Evolutionary conservation across 176 grass and related monocot species (phyloP), one percentile per base, ranked within the genome.

Genomic region (Juncus effusus): DNA sequence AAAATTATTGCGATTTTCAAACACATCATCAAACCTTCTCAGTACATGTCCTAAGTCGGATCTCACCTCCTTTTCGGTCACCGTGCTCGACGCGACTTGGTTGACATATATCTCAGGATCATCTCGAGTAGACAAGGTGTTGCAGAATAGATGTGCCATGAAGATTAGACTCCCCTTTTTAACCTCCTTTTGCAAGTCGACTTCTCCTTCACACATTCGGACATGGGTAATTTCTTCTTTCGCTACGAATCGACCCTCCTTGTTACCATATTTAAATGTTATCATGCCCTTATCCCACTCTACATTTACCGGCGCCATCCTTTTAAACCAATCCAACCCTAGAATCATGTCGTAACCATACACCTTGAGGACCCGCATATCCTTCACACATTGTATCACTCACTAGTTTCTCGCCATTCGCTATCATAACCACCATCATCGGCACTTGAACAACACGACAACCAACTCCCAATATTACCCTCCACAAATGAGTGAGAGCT

Each of bases 311-410:
- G 19, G 36, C 8, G 13, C 16, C 61, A 64, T 38, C n/a, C 36
- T 64, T 4, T 16, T 12, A 35, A 64, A 42, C 61, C 61, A 64
- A 38, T 64, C 61, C 9, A 64, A 4, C 10, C 61, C 61, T 6
- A 64, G 16, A 28, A 64, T 12, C 38, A 64, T 35, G 36, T 64
- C 61, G 36, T 12, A 40, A 4, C 36, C 61, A 1, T 64, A 1
- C 10, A 64, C 36, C n/a, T 64, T 38, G 4, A 64, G 16, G 3
- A 64, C 16, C 6, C 38, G 7, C 2, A 42, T 35, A n/a, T 42
- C 38, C 9, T 11, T n/a, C n/a, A 42, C 61, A 64, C 13, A 38
- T 35, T 38, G 8, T 4, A 13, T 64, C 16, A 42, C 13, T 64
- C 5, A 16, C 36, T 38, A 64, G 1, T 15, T 64, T 42, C 4